These are phyloP conservation scores for Gossypium raimondii DNA, from an alignment of 345 rosid species.

Conservation along the genomic window DNA sequence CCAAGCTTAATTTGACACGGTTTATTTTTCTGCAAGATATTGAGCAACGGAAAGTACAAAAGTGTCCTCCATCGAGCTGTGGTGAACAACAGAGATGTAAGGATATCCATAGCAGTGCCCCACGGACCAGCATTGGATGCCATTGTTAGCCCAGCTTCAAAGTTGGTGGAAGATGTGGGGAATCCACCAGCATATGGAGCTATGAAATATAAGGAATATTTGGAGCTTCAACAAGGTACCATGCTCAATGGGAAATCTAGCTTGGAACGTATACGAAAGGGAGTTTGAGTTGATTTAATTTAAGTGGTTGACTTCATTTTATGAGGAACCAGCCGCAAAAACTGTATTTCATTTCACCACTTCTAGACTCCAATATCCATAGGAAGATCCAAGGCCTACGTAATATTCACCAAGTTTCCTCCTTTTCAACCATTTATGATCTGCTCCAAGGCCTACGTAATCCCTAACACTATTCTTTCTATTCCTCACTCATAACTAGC, in stretches of 20 bases:
- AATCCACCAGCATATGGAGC: constrained; percentile 27
- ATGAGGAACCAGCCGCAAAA: neutral
- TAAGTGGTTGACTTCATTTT: too few species aligned
- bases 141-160: constrained; percentile 30
- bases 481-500: too few species aligned
- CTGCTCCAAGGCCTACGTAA: too few species aligned
- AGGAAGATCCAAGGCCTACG: neutral
- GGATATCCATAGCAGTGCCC: constrained; percentile 33
- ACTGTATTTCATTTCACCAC: neutral
- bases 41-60: constrained; percentile 58
- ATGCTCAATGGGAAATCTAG: constrained; percentile 31
- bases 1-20: too few species aligned
- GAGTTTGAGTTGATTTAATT: too few species aligned
- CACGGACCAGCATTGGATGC: constrained; percentile 45
- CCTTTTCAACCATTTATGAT: too few species aligned
- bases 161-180: constrained; percentile 20
- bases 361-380: neutral
- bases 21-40: constrained; percentile 22
- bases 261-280: constrained; percentile 27
- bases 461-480: too few species aligned
- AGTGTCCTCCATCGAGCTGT: constrained; percentile 46
- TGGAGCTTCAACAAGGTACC: constrained; percentile 35
- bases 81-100: constrained; percentile 32
- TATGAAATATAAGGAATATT: constrained; percentile 33
- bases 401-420: neutral